Evolutionary conservation across 2,329 filamentous ascomycete species (phyloP).

Genomic region (Penicillium concentricum): DNA sequence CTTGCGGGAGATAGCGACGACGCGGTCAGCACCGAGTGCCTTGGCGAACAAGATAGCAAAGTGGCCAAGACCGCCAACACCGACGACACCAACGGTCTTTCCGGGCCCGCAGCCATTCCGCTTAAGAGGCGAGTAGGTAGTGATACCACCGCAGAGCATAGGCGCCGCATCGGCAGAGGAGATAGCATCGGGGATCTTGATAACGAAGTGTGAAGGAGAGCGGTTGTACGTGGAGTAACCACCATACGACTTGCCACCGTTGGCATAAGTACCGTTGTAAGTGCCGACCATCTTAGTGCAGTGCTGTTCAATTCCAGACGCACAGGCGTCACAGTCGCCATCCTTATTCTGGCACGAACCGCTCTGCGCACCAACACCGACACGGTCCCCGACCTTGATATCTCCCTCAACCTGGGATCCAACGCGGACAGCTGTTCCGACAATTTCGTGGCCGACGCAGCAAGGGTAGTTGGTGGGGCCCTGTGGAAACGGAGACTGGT

Average conservation of each 20-base stretch:
- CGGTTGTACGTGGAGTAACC: conserved; percentile 62
- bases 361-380: conserved; percentile 60
- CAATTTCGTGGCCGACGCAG: conserved; percentile 64
- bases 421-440: conserved; percentile 58
- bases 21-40: conserved; percentile 62
- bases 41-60: conserved; percentile 68
- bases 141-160: conserved; percentile 75
- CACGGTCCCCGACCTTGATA: conserved; percentile 36
- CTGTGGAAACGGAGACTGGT: conserved; percentile 10
- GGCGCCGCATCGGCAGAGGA: conserved; percentile 57
- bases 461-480: conserved; percentile 41
- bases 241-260: conserved; percentile 65
- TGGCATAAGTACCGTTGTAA: conserved; percentile 32
- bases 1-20: conserved; percentile 56
- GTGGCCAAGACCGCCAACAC: conserved; percentile 70
- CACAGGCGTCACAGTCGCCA: conserved; percentile 54
- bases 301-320: conserved; percentile 37
- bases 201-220: conserved; percentile 56
- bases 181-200: conserved; percentile 55
- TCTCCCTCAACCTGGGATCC: conserved; percentile 44
- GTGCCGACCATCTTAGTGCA: conserved; percentile 30
- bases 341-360: conserved; percentile 50
- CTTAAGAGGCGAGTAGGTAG: conserved; percentile 66
- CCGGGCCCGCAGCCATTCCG: conserved; percentile 67
- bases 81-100: conserved; percentile 68